phyloP scores from a whole-genome alignment of 306 rosid genomes.

The Vicia sativa region DNA sequence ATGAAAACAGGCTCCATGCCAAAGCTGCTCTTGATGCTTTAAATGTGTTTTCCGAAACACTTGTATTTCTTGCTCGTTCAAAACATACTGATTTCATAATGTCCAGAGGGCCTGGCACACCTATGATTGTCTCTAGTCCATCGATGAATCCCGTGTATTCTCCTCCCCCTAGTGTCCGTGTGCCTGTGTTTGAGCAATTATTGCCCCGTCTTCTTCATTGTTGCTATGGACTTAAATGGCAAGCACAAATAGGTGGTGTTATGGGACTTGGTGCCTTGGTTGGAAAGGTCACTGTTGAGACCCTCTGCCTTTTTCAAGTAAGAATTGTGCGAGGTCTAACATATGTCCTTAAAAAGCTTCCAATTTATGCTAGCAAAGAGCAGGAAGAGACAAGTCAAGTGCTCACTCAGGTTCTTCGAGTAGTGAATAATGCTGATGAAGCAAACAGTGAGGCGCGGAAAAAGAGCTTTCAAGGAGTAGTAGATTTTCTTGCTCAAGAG shows the following conservation, averaged over 20 bases:
- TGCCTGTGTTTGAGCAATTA: conserved; percentile 92
- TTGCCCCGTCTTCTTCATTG: conserved; percentile 96
- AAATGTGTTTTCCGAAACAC: conserved; percentile 90
- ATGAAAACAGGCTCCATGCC: conserved; percentile 92
- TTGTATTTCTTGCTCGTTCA: conserved; percentile 88
- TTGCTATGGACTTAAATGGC: conserved; percentile 97
- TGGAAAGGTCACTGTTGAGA: conserved; percentile 98
- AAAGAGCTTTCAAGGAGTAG: conserved; percentile 92
- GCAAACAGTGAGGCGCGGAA: conserved; percentile 93
- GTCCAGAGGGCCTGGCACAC: conserved; percentile 95
- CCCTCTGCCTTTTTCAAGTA: conserved; percentile 84
- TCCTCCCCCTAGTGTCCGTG: conserved; percentile 97
- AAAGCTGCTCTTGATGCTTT: conserved; percentile 91
- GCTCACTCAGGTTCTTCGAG: conserved; percentile 98
- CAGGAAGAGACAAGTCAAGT: conserved; percentile 99
- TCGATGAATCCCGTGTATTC: conserved; percentile 96
- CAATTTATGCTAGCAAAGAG: conserved; percentile 92
- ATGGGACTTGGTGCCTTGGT: conserved; percentile 98
- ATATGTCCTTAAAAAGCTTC: conserved; percentile 94
- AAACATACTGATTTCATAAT: conserved; percentile 87
- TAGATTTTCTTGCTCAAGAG: conserved; percentile 92
- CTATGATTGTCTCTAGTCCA: conserved; percentile 98
- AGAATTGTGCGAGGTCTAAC: conserved; percentile 88
- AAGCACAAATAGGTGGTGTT: conserved; percentile 98
- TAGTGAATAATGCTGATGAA: conserved; percentile 96